Evolutionary conservation across 331 rosid genomes (phyloP).

Genomic region (Dryas integrifolia): DNA sequence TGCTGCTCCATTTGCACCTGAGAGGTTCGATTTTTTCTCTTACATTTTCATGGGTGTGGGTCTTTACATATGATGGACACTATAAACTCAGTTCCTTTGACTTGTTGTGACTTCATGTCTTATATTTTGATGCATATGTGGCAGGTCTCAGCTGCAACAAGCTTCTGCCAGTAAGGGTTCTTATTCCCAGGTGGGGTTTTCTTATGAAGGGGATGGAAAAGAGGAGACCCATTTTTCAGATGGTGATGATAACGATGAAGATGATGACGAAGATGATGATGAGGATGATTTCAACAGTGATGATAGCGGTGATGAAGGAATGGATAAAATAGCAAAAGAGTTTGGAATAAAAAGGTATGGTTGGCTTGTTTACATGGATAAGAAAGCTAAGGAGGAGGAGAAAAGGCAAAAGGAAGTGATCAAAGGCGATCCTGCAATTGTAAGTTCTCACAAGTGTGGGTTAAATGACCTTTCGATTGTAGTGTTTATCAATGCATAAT

Average conservation of each 20-base stretch:
- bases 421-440: slow-evolving; percentile 98
- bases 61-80: background rate
- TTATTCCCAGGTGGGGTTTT: slow-evolving; percentile 93
- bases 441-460: slow-evolving; percentile 44
- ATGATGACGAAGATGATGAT: slow-evolving; percentile 73
- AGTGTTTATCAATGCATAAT: background rate
- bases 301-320: slow-evolving; percentile 95
- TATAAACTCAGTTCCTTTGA: background rate
- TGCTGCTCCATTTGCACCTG: slow-evolving; percentile 62
- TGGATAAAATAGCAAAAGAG: slow-evolving; percentile 92
- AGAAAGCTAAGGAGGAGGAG: slow-evolving; percentile 92
- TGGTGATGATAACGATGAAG: slow-evolving; percentile 75
- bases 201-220: slow-evolving; percentile 82
- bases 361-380: slow-evolving; percentile 99
- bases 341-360: slow-evolving; percentile 91
- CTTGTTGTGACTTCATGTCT: slow-evolving; percentile 7
- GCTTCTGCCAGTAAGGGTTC: slow-evolving; percentile 82
- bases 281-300: slow-evolving; percentile 84
- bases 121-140: slow-evolving; percentile 25
- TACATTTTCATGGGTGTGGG: background rate
- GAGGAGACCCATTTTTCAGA: slow-evolving; percentile 75
- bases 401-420: slow-evolving; percentile 91
- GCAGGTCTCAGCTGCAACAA: slow-evolving; percentile 66
- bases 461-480: slow-evolving; percentile 8
- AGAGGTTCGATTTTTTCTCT: slow-evolving; percentile 45